These are phyloP conservation scores for Backusella mclennaniae DNA, from an alignment of 192 early-diverging fungal species.

Conservation along the genomic window DNA sequence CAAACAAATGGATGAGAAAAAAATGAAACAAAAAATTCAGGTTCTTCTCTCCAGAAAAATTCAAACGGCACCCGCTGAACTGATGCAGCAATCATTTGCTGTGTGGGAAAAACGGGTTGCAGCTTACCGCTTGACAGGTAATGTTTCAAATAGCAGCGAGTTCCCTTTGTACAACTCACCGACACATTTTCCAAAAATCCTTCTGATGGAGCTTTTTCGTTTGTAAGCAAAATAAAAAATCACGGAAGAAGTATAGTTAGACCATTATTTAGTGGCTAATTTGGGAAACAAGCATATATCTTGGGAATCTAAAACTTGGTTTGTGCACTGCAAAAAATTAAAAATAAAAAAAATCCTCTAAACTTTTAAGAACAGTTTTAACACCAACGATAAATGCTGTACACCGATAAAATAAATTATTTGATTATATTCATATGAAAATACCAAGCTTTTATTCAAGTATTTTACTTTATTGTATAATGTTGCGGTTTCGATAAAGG, in stretches of 20 bases:
- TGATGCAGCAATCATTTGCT: background rate
- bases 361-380: background rate
- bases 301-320: background rate
- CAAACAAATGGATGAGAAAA: background rate
- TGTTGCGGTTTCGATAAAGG: background rate
- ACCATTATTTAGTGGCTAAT: background rate
- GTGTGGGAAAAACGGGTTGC: background rate
- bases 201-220: background rate
- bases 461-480: background rate
- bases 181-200: background rate
- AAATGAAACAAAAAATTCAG: background rate
- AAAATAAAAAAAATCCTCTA: background rate
- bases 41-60: background rate
- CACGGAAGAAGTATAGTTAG: background rate
- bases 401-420: background rate
- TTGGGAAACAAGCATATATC: background rate
- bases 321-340: background rate
- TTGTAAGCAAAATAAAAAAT: background rate
- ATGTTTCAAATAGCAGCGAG: background rate
- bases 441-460: background rate
- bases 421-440: conserved; percentile 1
- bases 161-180: background rate
- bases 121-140: background rate
- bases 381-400: background rate
- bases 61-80: background rate